These are phyloP conservation scores for Zymoseptoria ardabiliae DNA, from an alignment of 2,329 filamentous ascomycete species.

Conservation along the genomic window DNA sequence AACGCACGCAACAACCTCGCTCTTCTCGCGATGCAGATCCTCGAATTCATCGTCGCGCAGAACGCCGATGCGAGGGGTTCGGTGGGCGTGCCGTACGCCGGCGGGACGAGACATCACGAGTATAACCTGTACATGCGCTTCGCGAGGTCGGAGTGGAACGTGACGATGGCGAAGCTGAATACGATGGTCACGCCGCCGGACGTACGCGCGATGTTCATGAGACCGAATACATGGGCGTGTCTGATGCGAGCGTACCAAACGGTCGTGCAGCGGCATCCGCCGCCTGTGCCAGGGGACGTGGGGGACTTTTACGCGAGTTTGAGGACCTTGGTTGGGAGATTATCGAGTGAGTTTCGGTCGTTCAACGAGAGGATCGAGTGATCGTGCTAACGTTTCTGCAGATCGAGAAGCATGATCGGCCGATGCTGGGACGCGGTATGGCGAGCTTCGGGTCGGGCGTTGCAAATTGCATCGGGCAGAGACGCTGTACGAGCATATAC, in stretches of 20 bases:
- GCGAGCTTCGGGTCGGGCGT: not conserved
- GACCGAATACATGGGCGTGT: not conserved
- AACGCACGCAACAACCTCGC: constrained; percentile 3
- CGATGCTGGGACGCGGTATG: not conserved
- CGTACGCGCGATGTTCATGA: not conserved
- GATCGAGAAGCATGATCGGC: not conserved
- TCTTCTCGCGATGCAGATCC: constrained; percentile 1
- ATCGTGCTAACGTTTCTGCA: not conserved
- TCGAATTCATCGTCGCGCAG: constrained; percentile 1
- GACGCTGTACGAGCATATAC: not conserved
- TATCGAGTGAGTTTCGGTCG: not conserved
- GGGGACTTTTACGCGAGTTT: not conserved
- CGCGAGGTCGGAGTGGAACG: constrained; percentile 7
- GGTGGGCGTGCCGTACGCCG: constrained; percentile 8
- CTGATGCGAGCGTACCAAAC: not conserved
- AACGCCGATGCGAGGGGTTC: not conserved
- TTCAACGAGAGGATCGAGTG: not conserved
- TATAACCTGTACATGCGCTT: constrained; percentile 14
- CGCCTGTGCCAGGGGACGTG: not conserved
- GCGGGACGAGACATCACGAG: constrained; percentile 10
- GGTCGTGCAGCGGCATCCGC: not conserved
- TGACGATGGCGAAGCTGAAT: not conserved
- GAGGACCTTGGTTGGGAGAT: not conserved
- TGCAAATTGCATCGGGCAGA: not conserved
- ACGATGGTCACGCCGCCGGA: not conserved